Percentiles rank a stretch among this genome's conserved stretches.
Evolutionary conservation across 768 basidiomycete genomes (phyloP).

Genomic region (Mycena olivaceomarginata): DNA sequence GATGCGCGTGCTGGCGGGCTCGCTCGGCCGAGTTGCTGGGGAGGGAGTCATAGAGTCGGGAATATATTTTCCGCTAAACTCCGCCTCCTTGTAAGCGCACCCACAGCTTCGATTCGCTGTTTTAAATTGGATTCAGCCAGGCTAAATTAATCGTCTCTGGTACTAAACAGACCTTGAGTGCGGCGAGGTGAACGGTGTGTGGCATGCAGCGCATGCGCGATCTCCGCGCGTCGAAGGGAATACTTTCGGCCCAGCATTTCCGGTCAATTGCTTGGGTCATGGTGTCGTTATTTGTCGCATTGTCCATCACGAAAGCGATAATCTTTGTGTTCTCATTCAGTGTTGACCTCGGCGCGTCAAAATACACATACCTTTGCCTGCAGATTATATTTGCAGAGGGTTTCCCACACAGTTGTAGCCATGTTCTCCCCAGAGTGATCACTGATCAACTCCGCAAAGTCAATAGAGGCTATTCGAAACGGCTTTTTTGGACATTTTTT

Average conservation of each 20-base stretch:
- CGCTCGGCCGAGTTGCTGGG: too few species aligned
- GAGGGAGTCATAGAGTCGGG: too few species aligned
- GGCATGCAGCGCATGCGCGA: slow-evolving; percentile 59
- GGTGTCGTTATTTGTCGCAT: slow-evolving; percentile 62
- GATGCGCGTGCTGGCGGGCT: too few species aligned
- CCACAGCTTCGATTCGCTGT: too few species aligned
- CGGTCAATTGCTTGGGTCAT: slow-evolving; percentile 48
- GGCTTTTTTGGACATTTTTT: too few species aligned
- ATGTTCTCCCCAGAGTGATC: slow-evolving; percentile 60
- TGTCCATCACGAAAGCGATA: slow-evolving; percentile 53
- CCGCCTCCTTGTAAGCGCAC: too few species aligned
- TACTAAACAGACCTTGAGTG: slow-evolving; percentile 50
- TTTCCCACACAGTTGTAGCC: slow-evolving; percentile 57
- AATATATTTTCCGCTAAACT: too few species aligned
- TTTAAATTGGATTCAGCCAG: neutral
- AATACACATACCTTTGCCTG: slow-evolving; percentile 40
- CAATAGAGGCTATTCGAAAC: slow-evolving; percentile 37
- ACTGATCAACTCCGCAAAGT: slow-evolving; percentile 57
- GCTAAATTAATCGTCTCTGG: neutral
- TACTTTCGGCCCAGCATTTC: slow-evolving; percentile 36
- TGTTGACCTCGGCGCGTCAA: neutral
- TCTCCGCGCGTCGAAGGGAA: slow-evolving; percentile 49
- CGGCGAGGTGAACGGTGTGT: slow-evolving; percentile 61
- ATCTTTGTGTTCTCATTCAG: slow-evolving; percentile 44
- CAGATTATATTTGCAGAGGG: slow-evolving; percentile 51